A percentile compares a stretch with the other conserved stretches of the same genome.
These are phyloP conservation scores for Funneliformis geosporum DNA, from an alignment of 192 early-diverging fungal species.

Conservation along the genomic window DNA sequence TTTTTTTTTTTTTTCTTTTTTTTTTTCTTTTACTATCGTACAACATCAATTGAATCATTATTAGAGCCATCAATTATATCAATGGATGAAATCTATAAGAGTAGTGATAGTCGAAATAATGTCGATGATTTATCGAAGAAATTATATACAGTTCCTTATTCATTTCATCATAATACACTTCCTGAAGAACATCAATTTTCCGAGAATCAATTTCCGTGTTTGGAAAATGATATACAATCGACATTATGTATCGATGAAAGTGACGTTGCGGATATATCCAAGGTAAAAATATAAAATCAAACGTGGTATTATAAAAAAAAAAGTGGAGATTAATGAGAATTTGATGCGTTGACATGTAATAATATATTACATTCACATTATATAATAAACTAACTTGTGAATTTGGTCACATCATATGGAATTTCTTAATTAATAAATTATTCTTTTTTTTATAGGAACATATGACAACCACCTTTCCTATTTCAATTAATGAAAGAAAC, in stretches of 20 bases:
- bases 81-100: background rate
- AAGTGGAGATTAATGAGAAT: too few relatives aligned
- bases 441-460: background rate
- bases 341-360: too few relatives aligned
- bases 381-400: too few relatives aligned
- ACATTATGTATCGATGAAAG: background rate
- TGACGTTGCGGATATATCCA: background rate
- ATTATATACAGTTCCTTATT: background rate
- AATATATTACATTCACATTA: too few relatives aligned
- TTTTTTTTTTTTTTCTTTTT: background rate
- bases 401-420: too few relatives aligned
- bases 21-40: background rate
- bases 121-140: background rate
- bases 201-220: background rate
- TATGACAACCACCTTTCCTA: background rate
- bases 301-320: background rate
- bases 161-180: background rate
- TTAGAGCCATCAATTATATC: background rate
- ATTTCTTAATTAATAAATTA: background rate
- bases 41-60: background rate
- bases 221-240: background rate
- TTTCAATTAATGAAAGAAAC: background rate
- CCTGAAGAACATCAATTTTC: background rate
- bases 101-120: background rate
- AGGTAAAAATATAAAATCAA: background rate